These are phyloP conservation scores for Erysimum cheiri DNA, from an alignment of 441 rosid genomes.

Conservation along the genomic window DNA sequence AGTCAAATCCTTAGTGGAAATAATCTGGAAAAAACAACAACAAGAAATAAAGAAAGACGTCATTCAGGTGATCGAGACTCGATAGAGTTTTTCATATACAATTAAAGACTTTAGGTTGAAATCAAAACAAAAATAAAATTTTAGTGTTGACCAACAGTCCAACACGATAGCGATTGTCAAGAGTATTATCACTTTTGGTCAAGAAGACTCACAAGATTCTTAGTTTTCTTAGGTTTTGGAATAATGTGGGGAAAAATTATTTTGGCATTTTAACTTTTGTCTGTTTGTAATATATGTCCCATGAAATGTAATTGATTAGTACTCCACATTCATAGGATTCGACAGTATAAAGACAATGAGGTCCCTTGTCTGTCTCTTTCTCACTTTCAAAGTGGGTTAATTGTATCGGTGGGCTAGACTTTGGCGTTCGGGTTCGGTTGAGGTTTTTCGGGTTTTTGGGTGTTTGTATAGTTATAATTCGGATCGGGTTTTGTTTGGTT, in stretches of 20 bases:
- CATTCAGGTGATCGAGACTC: neutral
- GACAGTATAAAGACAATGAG: constrained; percentile 28
- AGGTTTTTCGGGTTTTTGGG: too few relatives aligned
- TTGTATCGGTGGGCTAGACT: constrained; percentile 14
- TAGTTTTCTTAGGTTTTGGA: constrained; percentile 5
- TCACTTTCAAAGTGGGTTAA: constrained; percentile 19
- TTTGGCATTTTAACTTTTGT: constrained; percentile 34
- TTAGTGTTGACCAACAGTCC: constrained; percentile 14
- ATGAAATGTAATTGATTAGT: constrained; percentile 29
- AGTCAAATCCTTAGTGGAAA: neutral
- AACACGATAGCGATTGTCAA: neutral
- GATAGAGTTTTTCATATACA: neutral
- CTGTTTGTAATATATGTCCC: constrained; percentile 20
- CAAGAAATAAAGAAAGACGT: neutral
- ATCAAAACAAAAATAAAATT: neutral
- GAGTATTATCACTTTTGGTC: constrained; percentile 13
- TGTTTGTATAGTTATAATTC: too few relatives aligned
- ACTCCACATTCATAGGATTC: constrained; percentile 41
- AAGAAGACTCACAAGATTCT: constrained; percentile 9
- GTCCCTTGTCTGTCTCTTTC: constrained; percentile 19
- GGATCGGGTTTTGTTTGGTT: too few relatives aligned
- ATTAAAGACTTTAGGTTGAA: neutral
- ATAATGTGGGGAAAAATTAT: constrained; percentile 9
- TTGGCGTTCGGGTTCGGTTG: too few relatives aligned
- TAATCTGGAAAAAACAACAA: neutral